Base-by-base conservation (phyloP, 2,329 filamentous ascomycete genomes). In the Alternaria hordeiaustralica region DNA sequence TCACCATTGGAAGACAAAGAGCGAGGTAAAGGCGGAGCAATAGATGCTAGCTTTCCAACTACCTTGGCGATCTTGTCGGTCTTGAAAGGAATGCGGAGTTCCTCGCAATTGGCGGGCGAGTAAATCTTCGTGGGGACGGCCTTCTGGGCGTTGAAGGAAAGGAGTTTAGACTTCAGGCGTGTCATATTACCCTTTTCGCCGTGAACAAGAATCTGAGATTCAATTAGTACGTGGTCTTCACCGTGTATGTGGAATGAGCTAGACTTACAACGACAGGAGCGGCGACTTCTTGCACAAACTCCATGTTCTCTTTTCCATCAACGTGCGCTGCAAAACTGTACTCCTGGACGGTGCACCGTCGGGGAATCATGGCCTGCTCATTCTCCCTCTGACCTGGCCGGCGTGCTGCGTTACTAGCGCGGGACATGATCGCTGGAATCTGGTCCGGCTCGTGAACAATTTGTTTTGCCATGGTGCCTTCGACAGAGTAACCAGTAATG, bases 171-270 rank as follows among this genome's bases (percentile, higher is more conserved):
- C 79, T 97, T 97, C 26, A 99, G 84, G 58, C 96, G 90, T 87
- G 96, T 97, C 94, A 98, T 98, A 77, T 98, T 97, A 78, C 97
- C 93, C 74, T 96, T 94, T 78, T 99, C 96, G 60, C 96, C 96
- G 71, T 99, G 96, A 3, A 99, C 96, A 30, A 99, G 88, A 64
- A 99, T 97, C 92, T 95, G 63, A 13, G 6, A 26, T 58, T 18
- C 6, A 43, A 58, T 41, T 20, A 56, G 70, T 58, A 71, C 47
- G 30, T 25, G 43, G 1, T 15, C 8, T 63, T 65, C 21, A 55
- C 18, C 43, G 20, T 11, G 11, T 15, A 23, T 4, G 15, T 30
- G 20, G 5, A 45, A 5, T 20, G 25, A 15, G 28, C 25, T 15
- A 10, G 12, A 90, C 92, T 84, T 87, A 96, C 93, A 73, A 99